phyloP scores from a whole-genome alignment of 345 rosid genomes.

The Psidium guajava region DNA sequence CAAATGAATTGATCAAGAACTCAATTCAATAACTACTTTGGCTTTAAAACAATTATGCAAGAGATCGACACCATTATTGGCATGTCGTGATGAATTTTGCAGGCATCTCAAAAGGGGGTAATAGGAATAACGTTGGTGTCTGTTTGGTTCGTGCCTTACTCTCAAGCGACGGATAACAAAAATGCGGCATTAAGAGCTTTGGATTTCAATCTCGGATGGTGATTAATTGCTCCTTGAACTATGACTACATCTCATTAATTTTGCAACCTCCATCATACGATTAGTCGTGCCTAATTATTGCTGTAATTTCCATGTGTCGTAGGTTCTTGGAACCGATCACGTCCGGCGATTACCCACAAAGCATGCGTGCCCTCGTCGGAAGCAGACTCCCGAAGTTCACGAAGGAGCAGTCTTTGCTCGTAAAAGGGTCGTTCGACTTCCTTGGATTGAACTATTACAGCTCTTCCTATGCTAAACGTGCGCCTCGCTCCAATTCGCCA shows the following conservation, averaged over 20 bases:
- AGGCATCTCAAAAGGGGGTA: slow-evolving; percentile 31
- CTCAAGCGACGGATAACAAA: slow-evolving; percentile 5
- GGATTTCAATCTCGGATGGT: slow-evolving; percentile 37
- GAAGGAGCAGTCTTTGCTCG: slow-evolving; percentile 1
- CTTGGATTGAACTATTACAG: slow-evolving; percentile 34
- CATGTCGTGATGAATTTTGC: background rate
- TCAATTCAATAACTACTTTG: background rate
- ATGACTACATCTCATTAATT: background rate
- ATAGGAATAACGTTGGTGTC: slow-evolving; percentile 32
- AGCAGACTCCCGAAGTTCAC: slow-evolving; percentile 22
- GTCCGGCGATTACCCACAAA: slow-evolving; percentile 24
- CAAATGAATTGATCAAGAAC: background rate
- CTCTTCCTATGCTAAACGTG: slow-evolving; percentile 9
- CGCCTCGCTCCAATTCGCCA: background rate
- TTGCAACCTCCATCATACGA: background rate
- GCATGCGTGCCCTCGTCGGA: slow-evolving; percentile 18
- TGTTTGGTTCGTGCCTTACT: slow-evolving; percentile 29
- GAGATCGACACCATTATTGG: background rate
- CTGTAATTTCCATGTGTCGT: background rate
- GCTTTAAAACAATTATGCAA: background rate
- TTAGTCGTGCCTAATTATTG: background rate
- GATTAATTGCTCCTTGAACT: background rate
- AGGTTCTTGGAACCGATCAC: slow-evolving; percentile 35
- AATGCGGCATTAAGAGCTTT: slow-evolving; percentile 24
- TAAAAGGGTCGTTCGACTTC: slow-evolving; percentile 26